Conservation (phyloP, 192 early-diverging fungal genomes). For the Allomyces arbusculus region DNA sequence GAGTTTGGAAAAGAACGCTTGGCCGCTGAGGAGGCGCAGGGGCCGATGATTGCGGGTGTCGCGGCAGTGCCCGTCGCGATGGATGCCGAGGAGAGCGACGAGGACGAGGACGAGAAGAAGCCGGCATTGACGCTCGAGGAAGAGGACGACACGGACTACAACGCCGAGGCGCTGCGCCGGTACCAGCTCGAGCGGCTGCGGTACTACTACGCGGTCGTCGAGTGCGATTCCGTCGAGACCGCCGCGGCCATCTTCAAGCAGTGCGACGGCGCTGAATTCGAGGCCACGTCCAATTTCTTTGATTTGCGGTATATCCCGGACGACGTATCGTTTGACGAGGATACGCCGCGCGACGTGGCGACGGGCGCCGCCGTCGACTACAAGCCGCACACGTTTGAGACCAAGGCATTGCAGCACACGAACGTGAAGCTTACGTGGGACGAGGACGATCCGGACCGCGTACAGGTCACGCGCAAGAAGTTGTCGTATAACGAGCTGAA, state of each 20-base stretch:
- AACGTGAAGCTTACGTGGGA: conserved; percentile 94
- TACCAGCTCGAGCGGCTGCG: conserved; percentile 79
- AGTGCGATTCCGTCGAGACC: conserved; percentile 68
- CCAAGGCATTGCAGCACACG: conserved; percentile 70
- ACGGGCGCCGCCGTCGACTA: conserved; percentile 41
- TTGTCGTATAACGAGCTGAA: conserved; percentile 77
- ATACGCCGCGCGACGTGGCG: conserved; percentile 39
- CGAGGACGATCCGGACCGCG: conserved; percentile 69
- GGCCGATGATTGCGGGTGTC: conserved; percentile 48
- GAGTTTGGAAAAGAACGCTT: conserved; percentile 70
- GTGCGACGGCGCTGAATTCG: conserved; percentile 86
- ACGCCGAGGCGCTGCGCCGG: conserved; percentile 57
- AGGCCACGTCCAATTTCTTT: conserved; percentile 75
- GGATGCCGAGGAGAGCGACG: conserved; percentile 4
- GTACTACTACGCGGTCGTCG: conserved; percentile 89
- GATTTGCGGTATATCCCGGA: conserved; percentile 87
- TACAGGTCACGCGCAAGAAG: conserved; percentile 51
- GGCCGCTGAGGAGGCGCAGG: conserved; percentile 43
- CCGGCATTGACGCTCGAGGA: conserved; percentile 23
- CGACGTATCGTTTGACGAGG: conserved; percentile 59
- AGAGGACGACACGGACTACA: conserved; percentile 53
- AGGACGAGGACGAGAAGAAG: conserved; percentile 10
- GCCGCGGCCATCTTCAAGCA: conserved; percentile 54
- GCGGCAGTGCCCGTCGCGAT: conserved; percentile 18
- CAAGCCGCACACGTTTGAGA: conserved; percentile 47